Conservation (phyloP, 345 rosid species). For the Crucihimalaya himalaica region DNA sequence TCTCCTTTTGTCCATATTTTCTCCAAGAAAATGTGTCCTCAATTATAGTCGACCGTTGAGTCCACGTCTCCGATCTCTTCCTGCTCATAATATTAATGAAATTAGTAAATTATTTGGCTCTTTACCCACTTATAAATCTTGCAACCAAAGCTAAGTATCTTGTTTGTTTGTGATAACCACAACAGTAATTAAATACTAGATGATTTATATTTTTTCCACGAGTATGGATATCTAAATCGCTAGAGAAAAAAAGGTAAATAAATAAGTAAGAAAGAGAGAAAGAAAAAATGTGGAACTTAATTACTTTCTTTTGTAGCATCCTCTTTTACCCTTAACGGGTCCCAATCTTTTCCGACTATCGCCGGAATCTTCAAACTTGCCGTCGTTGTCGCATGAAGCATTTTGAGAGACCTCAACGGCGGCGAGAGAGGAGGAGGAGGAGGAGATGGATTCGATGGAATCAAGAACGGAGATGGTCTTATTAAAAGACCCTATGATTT, state of each 20-base stretch:
- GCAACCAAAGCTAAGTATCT: constrained; percentile 12
- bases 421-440: constrained; percentile 29
- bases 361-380: constrained; percentile 58
- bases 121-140: constrained; percentile 7
- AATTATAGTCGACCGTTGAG: constrained; percentile 32
- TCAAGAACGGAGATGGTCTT: constrained; percentile 42
- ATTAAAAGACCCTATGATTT: constrained; percentile 54
- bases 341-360: constrained; percentile 53
- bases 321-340: constrained; percentile 53
- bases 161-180: neutral
- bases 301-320: constrained; percentile 86
- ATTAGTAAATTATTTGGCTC: neutral
- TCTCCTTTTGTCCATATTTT: constrained; percentile 85
- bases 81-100: constrained; percentile 45
- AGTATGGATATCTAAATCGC: neutral
- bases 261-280: neutral
- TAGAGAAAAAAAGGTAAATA: neutral
- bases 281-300: constrained; percentile 30
- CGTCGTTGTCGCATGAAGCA: constrained; percentile 42
- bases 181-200: neutral
- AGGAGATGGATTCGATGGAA: constrained; percentile 27
- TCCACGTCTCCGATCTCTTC: constrained; percentile 48
- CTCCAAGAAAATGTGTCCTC: constrained; percentile 80
- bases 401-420: constrained; percentile 36
- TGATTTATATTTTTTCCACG: neutral